Base-by-base conservation (phyloP, 2,329 filamentous ascomycete species). In the Mariannaea elegans region DNA sequence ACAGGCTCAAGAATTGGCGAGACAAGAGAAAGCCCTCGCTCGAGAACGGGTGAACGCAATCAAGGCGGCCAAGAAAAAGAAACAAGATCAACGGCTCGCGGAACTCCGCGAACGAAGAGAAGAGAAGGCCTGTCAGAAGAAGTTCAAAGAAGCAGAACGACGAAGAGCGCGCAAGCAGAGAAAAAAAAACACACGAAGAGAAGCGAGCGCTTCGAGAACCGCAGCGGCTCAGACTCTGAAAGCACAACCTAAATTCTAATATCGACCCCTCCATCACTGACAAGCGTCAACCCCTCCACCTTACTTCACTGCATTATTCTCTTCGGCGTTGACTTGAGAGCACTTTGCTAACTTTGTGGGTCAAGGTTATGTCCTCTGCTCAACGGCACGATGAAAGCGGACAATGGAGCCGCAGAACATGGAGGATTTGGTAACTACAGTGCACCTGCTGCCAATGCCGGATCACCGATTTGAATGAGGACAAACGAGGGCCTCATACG, bases 311-410 rank as follows among this genome's bases (percentile, higher is more conserved):
- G 56, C 31, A 32, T 41, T 38, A 27, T 47, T 54, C 59, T 45
- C 13, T 32, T 41, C 13, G 10, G 24, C 21, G 14, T 16, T 39
- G 19, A 4, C 19, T 32, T 41, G 34, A 24, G 59, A 63, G 34
- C 42, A 19, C 3, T 39, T 63, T 63, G 58, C 69, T 71, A 67
- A 71, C 67, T 54, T 31, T 60, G 18, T 64, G 55, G 13, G 41
- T 54, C 51, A 83, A 93, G 89, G 76, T 85, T 94, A 71, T 96
- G 92, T 75, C 92, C 92, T 46, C 82, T 95, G 75, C 88, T 96
- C 63, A 96, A 96, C 73, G 92, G 93, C 51, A 92, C 90, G 29
- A 90, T 90, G 81, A 90, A 90, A 65, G 78, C 80, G 36, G 83
- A 85, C 66, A 84, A 83, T 63, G 79, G 80, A 57, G 77, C 79